Percentiles rank a stretch among this genome's conserved stretches.
Evolutionary conservation across 208 protist species (phyloP).

Genomic region (Wallacemonas sp.): DNA sequence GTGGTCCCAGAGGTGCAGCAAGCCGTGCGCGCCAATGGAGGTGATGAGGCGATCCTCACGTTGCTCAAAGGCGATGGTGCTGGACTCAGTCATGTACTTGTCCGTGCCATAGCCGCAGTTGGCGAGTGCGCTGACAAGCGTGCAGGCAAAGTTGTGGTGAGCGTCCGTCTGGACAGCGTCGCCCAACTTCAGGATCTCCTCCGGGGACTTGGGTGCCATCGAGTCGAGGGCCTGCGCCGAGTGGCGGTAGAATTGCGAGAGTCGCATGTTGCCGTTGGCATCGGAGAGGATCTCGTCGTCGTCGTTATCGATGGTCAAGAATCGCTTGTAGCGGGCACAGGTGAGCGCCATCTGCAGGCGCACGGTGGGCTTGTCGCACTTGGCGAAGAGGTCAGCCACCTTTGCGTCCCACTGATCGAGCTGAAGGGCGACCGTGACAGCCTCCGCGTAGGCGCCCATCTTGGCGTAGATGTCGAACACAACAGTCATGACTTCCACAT

Average conservation of each 20-base stretch:
- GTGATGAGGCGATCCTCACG: slow-evolving; percentile 97
- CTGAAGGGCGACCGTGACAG: slow-evolving; percentile 87
- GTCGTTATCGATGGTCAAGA: slow-evolving; percentile 85
- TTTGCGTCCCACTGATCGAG: slow-evolving; percentile 77
- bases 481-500: slow-evolving; percentile 89
- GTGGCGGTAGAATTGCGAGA: slow-evolving; percentile 95
- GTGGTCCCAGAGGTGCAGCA: slow-evolving; percentile 98
- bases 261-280: slow-evolving; percentile 95
- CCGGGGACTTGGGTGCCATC: slow-evolving; percentile 96
- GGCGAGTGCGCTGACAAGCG: slow-evolving; percentile 96
- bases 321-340: slow-evolving; percentile 89
- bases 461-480: slow-evolving; percentile 94
- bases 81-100: slow-evolving; percentile 93
- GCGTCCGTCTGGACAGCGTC: slow-evolving; percentile 47
- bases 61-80: slow-evolving; percentile 96
- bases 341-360: slow-evolving; percentile 95
- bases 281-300: slow-evolving; percentile 89
- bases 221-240: slow-evolving; percentile 96
- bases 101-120: slow-evolving; percentile 98
- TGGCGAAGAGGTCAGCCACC: slow-evolving; percentile 80
- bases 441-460: slow-evolving; percentile 90
- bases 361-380: slow-evolving; percentile 60
- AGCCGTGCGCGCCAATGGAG: slow-evolving; percentile 96
- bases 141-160: slow-evolving; percentile 95
- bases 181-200: slow-evolving; percentile 98